Evolutionary conservation across 768 basidiomycete genomes (phyloP).

Genomic region (Coprinopsis cinerea): DNA sequence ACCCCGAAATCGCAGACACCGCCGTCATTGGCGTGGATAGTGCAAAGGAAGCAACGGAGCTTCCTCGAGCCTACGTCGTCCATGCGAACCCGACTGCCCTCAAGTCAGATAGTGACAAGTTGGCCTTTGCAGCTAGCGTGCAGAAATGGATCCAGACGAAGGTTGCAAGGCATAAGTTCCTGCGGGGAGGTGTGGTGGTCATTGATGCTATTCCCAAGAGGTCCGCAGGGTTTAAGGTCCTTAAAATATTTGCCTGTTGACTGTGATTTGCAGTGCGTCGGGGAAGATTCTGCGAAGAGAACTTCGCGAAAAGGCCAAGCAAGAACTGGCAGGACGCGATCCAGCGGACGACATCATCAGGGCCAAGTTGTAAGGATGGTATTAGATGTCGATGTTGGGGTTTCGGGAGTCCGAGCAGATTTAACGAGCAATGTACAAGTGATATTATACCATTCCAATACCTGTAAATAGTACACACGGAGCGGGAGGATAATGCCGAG

Average conservation of each 20-base stretch:
- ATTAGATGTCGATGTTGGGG: not conserved
- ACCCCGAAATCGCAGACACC: conserved; percentile 71
- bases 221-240: conserved; percentile 25
- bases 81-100: conserved; percentile 35
- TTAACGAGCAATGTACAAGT: no score
- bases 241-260: not conserved
- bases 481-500: no score
- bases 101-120: conserved; percentile 29
- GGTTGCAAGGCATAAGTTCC: conserved; percentile 69
- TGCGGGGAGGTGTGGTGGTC: conserved; percentile 70
- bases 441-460: not conserved
- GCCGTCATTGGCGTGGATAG: conserved; percentile 76
- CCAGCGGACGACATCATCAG: conserved; percentile 26
- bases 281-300: conserved; percentile 86
- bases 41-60: conserved; percentile 68
- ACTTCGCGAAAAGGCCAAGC: conserved; percentile 61
- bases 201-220: conserved; percentile 67
- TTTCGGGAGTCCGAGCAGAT: no score
- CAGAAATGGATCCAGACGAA: conserved; percentile 61
- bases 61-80: conserved; percentile 73
- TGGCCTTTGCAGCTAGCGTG: conserved; percentile 44
- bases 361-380: conserved; percentile 27
- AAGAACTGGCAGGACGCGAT: conserved; percentile 41
- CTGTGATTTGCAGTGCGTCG: conserved; percentile 47
- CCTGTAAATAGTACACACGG: no score